A percentile compares a stretch with the other conserved stretches of the same genome.
These are phyloP conservation scores for Nadsonia commutata DNA, from an alignment of 1,139 yeast genomes.

Conservation along the genomic window DNA sequence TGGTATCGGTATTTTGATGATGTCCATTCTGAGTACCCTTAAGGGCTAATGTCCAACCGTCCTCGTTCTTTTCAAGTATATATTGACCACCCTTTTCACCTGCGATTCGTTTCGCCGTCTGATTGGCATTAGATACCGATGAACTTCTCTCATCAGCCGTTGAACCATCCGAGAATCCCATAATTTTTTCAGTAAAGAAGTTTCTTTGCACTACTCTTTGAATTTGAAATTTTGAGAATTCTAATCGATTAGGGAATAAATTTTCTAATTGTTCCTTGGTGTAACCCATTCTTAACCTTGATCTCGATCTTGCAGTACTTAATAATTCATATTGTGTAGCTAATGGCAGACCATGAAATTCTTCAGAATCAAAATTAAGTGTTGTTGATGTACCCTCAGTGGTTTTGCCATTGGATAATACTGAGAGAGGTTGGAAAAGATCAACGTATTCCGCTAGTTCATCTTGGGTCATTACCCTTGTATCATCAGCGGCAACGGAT, in stretches of 20 bases:
- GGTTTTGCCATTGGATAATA: constrained; percentile 17
- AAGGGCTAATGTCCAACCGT: constrained; percentile 78
- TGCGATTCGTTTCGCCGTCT: constrained; percentile 47
- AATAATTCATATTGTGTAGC: constrained; percentile 80
- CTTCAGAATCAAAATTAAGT: constrained; percentile 26
- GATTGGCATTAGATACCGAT: not conserved
- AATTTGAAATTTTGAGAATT: constrained; percentile 84
- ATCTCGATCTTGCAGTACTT: constrained; percentile 66
- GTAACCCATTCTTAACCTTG: constrained; percentile 90
- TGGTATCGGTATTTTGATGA: constrained; percentile 19
- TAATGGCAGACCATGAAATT: constrained; percentile 36
- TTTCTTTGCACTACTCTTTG: constrained; percentile 87
- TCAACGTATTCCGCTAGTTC: constrained; percentile 51
- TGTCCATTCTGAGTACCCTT: constrained; percentile 19
- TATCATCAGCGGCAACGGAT: constrained; percentile 34
- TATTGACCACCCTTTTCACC: constrained; percentile 73
- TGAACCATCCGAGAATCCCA: constrained; percentile 50
- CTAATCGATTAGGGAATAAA: constrained; percentile 73
- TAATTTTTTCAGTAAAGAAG: constrained; percentile 70
- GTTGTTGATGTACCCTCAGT: constrained; percentile 7
- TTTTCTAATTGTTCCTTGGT: constrained; percentile 70
- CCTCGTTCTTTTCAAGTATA: constrained; percentile 57
- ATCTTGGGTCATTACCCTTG: constrained; percentile 58
- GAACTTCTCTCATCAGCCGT: constrained; percentile 13
- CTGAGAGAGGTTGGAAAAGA: constrained; percentile 36